Base-by-base conservation (phyloP, 164 flowering plant genomes). In the Euptelea pleiosperma region DNA sequence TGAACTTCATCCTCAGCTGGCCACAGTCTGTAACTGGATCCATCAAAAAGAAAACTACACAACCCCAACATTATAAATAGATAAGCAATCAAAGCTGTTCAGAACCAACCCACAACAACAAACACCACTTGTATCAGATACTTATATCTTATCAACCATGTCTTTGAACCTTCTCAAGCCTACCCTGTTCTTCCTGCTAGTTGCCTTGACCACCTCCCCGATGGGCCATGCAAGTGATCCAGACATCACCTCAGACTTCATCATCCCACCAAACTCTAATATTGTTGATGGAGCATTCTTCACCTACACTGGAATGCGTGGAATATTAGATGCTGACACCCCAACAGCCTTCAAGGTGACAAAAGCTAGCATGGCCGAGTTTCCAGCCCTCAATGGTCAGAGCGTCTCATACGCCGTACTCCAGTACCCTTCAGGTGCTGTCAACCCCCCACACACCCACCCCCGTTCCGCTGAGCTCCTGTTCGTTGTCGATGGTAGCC, bases 401-500 rank as follows among this genome's bases (percentile, higher is more conserved):
- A 68, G 78, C 15, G 73, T 68, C 22, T 75, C 79, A 11, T 40
- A 26, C 7, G 70, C 71, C 11, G 35, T 71, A 1, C 71, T 65
- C 5, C 66, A 57, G 12, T 71, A 21, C 62, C 75, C 79, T 18
- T 47, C 50, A 2, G 64, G 64, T 15, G 3, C 52, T 2, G 43
- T 68, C 25, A 69, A 72, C 45, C 73, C 77, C 0, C 70, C 65
- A 9, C 77, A 76, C 59, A 61, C 71, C 15, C 80, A 76, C 39
- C 73, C 80, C 1, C 64, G 75, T 1, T 49, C 79, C 0, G 57
- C 80, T 1, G 77, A 73, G 69, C 76, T 72, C 40, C 53, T 72
- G 18, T 41, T 72, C 19, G 30, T 64, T 9, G 7, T 72, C 4
- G 46, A 60, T 2, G 72, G 76, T 2, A 29, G 33, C 31, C 46